Conservation (phyloP, 805 yeast genomes). For the Teunomyces lycoperdinae region DNA sequence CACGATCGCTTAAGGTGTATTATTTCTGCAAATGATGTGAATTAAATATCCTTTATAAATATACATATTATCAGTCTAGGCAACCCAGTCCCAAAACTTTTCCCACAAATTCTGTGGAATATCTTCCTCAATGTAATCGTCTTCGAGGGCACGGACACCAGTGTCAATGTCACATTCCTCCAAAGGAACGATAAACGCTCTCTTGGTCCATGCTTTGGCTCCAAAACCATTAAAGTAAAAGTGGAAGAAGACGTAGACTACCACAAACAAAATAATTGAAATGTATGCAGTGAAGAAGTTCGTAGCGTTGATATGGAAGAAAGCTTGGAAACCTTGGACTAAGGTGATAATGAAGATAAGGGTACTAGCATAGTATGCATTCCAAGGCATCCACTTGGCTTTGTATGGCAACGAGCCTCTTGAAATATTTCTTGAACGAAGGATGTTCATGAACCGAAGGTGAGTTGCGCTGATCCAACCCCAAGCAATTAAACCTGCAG, state of each 20-base stretch:
- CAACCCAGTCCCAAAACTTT: conserved; percentile 48
- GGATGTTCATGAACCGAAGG: conserved; percentile 65
- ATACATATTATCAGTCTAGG: conserved; percentile 1
- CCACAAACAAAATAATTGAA: conserved; percentile 60
- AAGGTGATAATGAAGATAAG: conserved; percentile 56
- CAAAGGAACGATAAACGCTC: conserved; percentile 43
- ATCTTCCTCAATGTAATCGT: conserved; percentile 53
- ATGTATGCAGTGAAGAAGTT: conserved; percentile 70
- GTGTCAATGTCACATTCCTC: conserved; percentile 70
- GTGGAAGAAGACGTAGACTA: conserved; percentile 55
- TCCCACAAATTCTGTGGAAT: conserved; percentile 53
- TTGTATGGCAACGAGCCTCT: conserved; percentile 73
- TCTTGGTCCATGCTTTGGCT: conserved; percentile 24
- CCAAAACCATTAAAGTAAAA: conserved; percentile 44
- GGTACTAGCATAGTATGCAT: conserved; percentile 61
- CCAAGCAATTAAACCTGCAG: conserved; percentile 76
- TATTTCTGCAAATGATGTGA: background rate
- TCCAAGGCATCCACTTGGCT: conserved; percentile 66
- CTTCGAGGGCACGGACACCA: conserved; percentile 64
- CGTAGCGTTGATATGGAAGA: conserved; percentile 52
- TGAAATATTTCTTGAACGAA: conserved; percentile 60
- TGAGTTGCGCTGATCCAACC: conserved; percentile 62
- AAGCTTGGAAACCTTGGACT: conserved; percentile 70
- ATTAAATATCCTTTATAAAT: background rate
- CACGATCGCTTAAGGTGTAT: no score